A percentile compares a stretch with the other conserved stretches of the same genome.
These are phyloP conservation scores for Ashbya aceris DNA, from an alignment of 1,139 yeast genomes.

Conservation along the genomic window DNA sequence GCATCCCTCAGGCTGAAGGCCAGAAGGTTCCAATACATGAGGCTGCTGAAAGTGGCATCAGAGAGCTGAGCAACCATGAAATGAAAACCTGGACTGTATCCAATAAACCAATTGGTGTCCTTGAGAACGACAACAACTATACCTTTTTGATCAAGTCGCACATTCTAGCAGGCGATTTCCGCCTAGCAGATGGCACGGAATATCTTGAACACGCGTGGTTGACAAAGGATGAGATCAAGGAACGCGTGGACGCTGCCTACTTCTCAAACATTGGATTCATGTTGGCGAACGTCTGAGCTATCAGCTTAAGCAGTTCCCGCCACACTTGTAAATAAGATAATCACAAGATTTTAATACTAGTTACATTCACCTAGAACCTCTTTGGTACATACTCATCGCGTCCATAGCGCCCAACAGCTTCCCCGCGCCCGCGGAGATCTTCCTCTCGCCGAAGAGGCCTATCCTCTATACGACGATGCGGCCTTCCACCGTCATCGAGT, in stretches of 20 bases:
- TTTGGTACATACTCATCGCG: constrained; percentile 1
- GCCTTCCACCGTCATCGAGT: background rate
- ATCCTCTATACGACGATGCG: background rate
- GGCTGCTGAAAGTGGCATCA: constrained; percentile 68
- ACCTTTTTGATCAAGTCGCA: constrained; percentile 75
- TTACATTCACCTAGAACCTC: background rate
- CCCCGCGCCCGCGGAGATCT: background rate
- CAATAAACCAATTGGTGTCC: constrained; percentile 72
- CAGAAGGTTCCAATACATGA: constrained; percentile 48
- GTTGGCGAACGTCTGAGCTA: constrained; percentile 26
- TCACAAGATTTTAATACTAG: too few relatives aligned
- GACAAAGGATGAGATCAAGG: constrained; percentile 66
- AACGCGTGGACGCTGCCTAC: constrained; percentile 46
- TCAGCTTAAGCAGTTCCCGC: background rate
- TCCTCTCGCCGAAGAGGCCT: background rate
- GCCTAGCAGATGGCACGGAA: constrained; percentile 36
- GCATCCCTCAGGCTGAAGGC: constrained; percentile 27
- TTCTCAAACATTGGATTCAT: constrained; percentile 45
- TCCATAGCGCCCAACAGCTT: background rate
- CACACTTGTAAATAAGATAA: background rate
- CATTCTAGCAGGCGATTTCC: constrained; percentile 78
- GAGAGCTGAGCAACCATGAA: constrained; percentile 59
- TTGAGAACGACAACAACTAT: constrained; percentile 29
- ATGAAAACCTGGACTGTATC: constrained; percentile 88
- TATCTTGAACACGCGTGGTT: constrained; percentile 64